Conservation (phyloP, 306 rosid genomes). For the Mimosa pudica region DNA sequence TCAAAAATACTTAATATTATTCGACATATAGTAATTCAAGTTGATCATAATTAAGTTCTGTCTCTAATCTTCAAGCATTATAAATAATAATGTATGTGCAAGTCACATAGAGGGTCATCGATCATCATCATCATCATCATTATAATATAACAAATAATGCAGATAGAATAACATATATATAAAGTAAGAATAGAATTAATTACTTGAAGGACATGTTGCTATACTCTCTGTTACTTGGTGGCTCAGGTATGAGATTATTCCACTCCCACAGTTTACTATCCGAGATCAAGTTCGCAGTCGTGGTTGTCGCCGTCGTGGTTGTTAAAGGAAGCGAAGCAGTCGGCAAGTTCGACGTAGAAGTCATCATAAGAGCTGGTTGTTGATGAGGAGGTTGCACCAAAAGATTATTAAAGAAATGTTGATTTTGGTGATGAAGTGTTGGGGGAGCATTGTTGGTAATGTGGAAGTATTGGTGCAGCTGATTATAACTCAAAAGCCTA, state of each 20-base stretch:
- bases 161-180: neutral
- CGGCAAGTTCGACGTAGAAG: slow-evolving; percentile 32
- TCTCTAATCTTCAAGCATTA: slow-evolving; percentile 4
- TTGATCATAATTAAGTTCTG: slow-evolving; percentile 5
- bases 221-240: slow-evolving; percentile 46
- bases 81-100: slow-evolving; percentile 43
- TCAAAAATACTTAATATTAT: slow-evolving; percentile 20
- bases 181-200: slow-evolving; percentile 37
- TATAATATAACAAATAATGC: slow-evolving; percentile 6
- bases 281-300: slow-evolving; percentile 45
- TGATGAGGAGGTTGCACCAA: slow-evolving; percentile 46
- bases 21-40: slow-evolving; percentile 17
- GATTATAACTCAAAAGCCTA: slow-evolving; percentile 64
- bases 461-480: slow-evolving; percentile 37
- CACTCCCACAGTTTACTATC: slow-evolving; percentile 91
- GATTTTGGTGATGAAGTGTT: slow-evolving; percentile 13
- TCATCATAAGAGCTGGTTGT: slow-evolving; percentile 40
- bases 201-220: slow-evolving; percentile 79
- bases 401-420: slow-evolving; percentile 44
- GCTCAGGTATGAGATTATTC: slow-evolving; percentile 81
- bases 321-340: slow-evolving; percentile 50
- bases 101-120: neutral
- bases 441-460: slow-evolving; percentile 24
- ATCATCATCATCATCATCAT: neutral
- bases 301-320: neutral